Percentiles rank a stretch among this genome's conserved stretches.
phyloP scores from a whole-genome alignment of 2,329 filamentous ascomycete genomes.

The Pseudopithomyces chartarum region DNA sequence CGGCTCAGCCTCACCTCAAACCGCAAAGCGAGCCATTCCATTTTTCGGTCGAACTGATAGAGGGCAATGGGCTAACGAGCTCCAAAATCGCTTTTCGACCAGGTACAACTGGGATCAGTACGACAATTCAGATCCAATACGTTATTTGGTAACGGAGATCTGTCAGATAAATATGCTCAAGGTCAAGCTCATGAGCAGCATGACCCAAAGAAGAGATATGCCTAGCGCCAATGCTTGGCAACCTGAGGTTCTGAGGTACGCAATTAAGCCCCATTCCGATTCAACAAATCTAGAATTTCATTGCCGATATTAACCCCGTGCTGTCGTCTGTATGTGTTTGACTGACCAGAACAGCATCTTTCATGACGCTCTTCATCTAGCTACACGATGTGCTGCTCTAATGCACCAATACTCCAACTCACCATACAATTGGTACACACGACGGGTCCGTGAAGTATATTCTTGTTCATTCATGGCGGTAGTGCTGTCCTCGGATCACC shows the following conservation, averaged over 20 bases:
- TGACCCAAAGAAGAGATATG: constrained; percentile 17
- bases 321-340: background rate
- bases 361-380: constrained; percentile 20
- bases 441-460: constrained; percentile 19
- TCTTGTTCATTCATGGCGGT: constrained; percentile 22
- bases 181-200: constrained; percentile 17
- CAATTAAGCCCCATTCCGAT: background rate
- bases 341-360: constrained; percentile 16
- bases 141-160: constrained; percentile 17
- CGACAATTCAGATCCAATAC: constrained; percentile 16
- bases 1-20: constrained; percentile 9
- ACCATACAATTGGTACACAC: constrained; percentile 23
- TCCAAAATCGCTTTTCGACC: constrained; percentile 15
- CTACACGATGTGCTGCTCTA: constrained; percentile 15
- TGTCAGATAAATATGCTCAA: constrained; percentile 19
- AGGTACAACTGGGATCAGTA: constrained; percentile 15
- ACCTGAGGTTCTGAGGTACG: constrained; percentile 17
- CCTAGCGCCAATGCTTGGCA: constrained; percentile 4
- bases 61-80: constrained; percentile 10
- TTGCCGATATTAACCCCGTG: background rate
- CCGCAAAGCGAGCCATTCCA: constrained; percentile 2
- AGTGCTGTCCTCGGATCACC: constrained; percentile 12
- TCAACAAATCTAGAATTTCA: background rate
- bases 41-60: constrained; percentile 10
- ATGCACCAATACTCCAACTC: constrained; percentile 19